Evolutionary conservation across 139 green algal species (phyloP), one percentile per base, ranked within the genome.

Genomic region (Micromonas pusilla): DNA sequence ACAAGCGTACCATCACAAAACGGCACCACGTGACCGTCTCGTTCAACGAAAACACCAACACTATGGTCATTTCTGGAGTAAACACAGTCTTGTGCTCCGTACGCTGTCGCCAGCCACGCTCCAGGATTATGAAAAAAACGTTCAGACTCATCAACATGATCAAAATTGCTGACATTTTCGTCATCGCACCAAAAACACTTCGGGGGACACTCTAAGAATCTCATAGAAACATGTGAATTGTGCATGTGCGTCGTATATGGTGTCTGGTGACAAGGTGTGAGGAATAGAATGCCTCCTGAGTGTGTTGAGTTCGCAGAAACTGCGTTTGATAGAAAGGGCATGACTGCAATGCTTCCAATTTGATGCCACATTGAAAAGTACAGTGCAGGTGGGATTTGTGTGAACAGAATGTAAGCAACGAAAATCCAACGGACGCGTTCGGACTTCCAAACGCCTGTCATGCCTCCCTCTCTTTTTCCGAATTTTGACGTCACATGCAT

Each of bases 161-260:
- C 66, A 34, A 5, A 23, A 20, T 63, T 63, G 52, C 52, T 63
- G 52, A 16, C 20, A n/a, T n/a, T 63, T 23, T 25, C 26, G n/a
- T 65, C 26, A 23, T 25, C 54, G 54, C 26, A 65, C 26, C 31
- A 23, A 34, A 32, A 34, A 4, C 30, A 25, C 5, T 4, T 9
- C 6, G 68, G 68, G 19, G 23, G 9, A 36, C 68, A 75, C 3
- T 62, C 37, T 1, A 75, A 33, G 26, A 39, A 75, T 0, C 33
- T 9, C 68, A 75, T 75, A 20, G 20, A 5, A 31, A 75, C 31
- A 20, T 75, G 20, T 16, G 45, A 16, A 34, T 26, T 38, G 68
- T 75, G 68, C 37, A 75, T 36, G 68, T 62, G 37, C 3, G 68
- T n/a, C 19, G 52, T 62, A 33, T 26, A 75, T 2, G 68, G 68